Conservation (phyloP, 441 rosid genomes). For the Pelargonium australe region DNA sequence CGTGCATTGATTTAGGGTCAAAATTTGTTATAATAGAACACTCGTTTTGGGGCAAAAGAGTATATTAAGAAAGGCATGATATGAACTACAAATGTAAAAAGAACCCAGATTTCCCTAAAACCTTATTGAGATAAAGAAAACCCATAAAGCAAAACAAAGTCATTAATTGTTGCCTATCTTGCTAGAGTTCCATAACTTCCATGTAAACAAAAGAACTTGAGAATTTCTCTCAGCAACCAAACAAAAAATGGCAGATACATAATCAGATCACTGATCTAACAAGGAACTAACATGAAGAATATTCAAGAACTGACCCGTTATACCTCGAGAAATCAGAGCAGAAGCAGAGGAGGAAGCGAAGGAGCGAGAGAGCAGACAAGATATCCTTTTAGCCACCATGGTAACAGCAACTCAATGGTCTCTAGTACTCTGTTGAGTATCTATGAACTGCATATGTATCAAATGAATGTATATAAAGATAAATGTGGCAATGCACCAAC, state of each 20-base stretch:
- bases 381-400: conserved; percentile 68
- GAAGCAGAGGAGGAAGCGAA: conserved; percentile 30
- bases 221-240: not conserved
- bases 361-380: conserved; percentile 51
- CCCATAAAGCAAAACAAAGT: not conserved
- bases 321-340: conserved; percentile 27
- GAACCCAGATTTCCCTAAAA: not conserved
- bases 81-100: no score
- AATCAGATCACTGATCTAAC: not conserved
- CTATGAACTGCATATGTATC: no score
- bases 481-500: no score
- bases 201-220: not conserved
- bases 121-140: not conserved
- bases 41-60: no score
- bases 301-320: not conserved
- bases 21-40: no score
- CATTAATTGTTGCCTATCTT: no score
- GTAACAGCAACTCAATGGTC: not conserved
- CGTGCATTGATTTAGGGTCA: no score
- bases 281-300: conserved; percentile 22
- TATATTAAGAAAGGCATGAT: no score
- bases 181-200: not conserved
- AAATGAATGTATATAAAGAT: no score
- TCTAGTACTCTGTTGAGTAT: no score
- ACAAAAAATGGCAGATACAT: not conserved